Base-by-base conservation (phyloP, 768 basidiomycete genomes). In the Termitomyces sp. region DNA sequence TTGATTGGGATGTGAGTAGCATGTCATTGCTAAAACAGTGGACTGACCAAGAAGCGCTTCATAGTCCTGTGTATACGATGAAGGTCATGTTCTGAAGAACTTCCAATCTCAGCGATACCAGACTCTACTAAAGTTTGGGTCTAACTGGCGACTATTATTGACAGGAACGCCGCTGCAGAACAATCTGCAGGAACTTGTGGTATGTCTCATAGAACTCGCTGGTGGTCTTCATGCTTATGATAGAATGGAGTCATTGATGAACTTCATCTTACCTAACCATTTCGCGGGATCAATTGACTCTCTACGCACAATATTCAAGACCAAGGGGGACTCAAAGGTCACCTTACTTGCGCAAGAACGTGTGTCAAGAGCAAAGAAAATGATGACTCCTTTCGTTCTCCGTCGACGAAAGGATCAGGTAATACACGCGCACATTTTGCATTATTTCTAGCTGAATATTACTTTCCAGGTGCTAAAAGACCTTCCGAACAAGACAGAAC, bases 361-460 rank as follows among this genome's bases (percentile, higher is more conserved):
- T 50, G 91, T 98, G 23, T 93, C 91, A 19, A 77, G 95, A 60
- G 97, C 97, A 6, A 96, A 98, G 74, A 94, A 93, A 70, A 98
- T 99, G 94, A 94, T 99, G 90, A 97, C 94, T 7, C 97, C 97
- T 0, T 99, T 99, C 69, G 95, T 98, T 23, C 78, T 99, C 19
- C 88, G 97, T n/a, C 83, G 97, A 57, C 83, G 95, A 64, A 99
- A 99, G 72, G 94, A 95, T 64, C 94, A 97, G 75, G 91, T 84
- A 64, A 49, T 59, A 19, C 41, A 46, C 19, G 35, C 19, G 7
- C 23, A 12, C 21, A 33, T 53, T 53, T 33, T 52, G 30, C 54
- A 31, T 38, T 54, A 17, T 53, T n/a, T 35, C 47, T 19, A 41
- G 11, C 35, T 52, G 19, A 49, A 30, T 17, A n/a, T 44, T 6